Evolutionary conservation across 495 filamentous ascomycete genomes (phyloP).

Genomic region (Tetracladium setigerum): DNA sequence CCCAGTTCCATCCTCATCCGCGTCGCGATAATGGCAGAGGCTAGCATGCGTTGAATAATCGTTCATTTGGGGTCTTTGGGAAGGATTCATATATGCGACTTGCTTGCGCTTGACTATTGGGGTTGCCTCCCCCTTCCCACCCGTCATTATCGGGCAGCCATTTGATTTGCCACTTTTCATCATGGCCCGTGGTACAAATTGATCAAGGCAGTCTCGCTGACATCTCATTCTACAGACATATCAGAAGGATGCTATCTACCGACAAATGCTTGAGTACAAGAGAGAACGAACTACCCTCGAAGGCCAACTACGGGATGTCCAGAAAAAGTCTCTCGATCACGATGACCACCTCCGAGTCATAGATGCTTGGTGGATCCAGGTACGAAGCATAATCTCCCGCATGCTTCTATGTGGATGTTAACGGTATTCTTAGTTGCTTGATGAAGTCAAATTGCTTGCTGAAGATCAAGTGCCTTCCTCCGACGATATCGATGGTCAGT

Average conservation of each 20-base stretch:
- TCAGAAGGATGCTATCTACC: constrained; percentile 95
- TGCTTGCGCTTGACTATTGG: no score
- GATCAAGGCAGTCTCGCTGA: constrained; percentile 9
- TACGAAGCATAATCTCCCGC: constrained; percentile 33
- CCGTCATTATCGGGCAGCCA: no score
- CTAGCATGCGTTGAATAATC: not conserved
- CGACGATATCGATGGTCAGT: constrained; percentile 49
- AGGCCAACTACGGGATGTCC: constrained; percentile 62
- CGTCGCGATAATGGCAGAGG: no score
- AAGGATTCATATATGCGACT: no score
- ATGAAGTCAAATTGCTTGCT: constrained; percentile 71
- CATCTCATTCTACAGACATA: constrained; percentile 55
- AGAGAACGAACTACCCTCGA: constrained; percentile 76
- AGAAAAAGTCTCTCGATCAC: constrained; percentile 68
- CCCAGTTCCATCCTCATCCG: not conserved
- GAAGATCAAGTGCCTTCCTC: constrained; percentile 34
- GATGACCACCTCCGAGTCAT: constrained; percentile 87
- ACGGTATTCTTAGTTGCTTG: constrained; percentile 55
- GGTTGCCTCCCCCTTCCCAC: no score
- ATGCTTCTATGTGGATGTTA: constrained; percentile 21
- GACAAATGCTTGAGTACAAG: constrained; percentile 97
- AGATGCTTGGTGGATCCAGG: constrained; percentile 89
- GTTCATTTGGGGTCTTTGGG: constrained; percentile 4
- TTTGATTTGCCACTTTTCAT: not conserved
- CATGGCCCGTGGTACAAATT: not conserved